Base-by-base conservation (phyloP, 1,284 basidiomycete genomes). In the Singerocomus inundabilis region DNA sequence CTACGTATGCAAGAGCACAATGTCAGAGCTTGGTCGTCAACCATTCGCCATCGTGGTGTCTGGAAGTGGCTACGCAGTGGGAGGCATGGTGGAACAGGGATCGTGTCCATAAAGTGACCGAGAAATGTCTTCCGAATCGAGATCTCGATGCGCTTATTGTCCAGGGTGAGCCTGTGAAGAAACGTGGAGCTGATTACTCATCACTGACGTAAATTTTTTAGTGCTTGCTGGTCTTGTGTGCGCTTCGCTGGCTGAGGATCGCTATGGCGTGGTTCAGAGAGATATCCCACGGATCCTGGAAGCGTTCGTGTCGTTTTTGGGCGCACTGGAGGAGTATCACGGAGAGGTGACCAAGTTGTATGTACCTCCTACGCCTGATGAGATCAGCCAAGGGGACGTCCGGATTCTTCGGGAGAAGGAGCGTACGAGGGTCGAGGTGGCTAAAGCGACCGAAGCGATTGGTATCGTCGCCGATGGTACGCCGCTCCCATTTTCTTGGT, bases 201-300 rank as follows among this genome's bases (percentile, higher is more conserved):
- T 44, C 21, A 15, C 28, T 32, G 28, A 35, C 34, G 21, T 21
- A 21, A 21, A 21, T 21, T 4, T 21, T 34, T 6, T 1, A 93
- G 91, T 82, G 6, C 71, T 93, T 2, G 80, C 85, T 0, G 76
- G 78, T 42, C 72, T 93, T n/a, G 73, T 80, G 5, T 84, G 83
- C 49, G 80, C 82, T 2, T 93, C 91, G 6, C 70, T 93, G 29
- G 73, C 74, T 2, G 91, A 93, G 66, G 91, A 94, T 67, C 75
- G 78, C 25, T 92, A 87, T 59, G 91, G 91, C 11, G 80, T 85
- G 40, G 88, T 91, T 7, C 91, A 93, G 63, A 75, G 86, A 6
- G 88, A 92, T 62, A 90, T 91, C 25, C 88, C 91, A 0, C 81
- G 81, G 47, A 82, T 91, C 21, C 67, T 94, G 9, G 91, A 93